Evolutionary conservation across 2,329 filamentous ascomycete species (phyloP).

Genomic region (Hirsutella thompsonii): DNA sequence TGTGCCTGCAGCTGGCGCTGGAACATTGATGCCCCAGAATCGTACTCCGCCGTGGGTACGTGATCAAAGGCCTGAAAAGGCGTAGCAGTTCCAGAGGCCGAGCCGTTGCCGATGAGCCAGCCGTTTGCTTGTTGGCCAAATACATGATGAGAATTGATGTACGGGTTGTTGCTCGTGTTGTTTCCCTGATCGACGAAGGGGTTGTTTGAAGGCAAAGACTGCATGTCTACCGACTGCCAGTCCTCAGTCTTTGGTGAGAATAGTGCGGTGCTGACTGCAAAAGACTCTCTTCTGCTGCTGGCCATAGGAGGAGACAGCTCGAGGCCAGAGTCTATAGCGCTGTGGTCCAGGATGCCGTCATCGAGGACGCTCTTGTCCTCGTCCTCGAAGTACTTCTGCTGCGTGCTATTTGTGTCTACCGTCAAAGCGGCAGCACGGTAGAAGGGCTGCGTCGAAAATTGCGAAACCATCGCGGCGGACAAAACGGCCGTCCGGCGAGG

Average conservation of each 20-base stretch:
- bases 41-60: slow-evolving; percentile 38
- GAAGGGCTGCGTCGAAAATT: slow-evolving; percentile 35
- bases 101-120: slow-evolving; percentile 48
- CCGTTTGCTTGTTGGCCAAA: slow-evolving; percentile 27
- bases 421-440: slow-evolving; percentile 36
- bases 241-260: slow-evolving; percentile 54
- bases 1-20: slow-evolving; percentile 37
- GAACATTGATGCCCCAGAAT: slow-evolving; percentile 39
- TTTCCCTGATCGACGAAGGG: slow-evolving; percentile 44
- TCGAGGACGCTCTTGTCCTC: slow-evolving; percentile 48
- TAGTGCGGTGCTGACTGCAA: slow-evolving; percentile 40
- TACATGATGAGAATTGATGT: slow-evolving; percentile 37
- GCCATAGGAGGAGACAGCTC: slow-evolving; percentile 52
- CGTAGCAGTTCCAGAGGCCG: slow-evolving; percentile 56
- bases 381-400: slow-evolving; percentile 44
- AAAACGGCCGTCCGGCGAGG: background rate
- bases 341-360: slow-evolving; percentile 47
- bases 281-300: slow-evolving; percentile 50
- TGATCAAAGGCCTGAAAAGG: slow-evolving; percentile 56
- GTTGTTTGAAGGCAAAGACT: slow-evolving; percentile 50
- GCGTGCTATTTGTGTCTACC: slow-evolving; percentile 39
- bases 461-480: slow-evolving; percentile 32
- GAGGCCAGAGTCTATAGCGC: slow-evolving; percentile 44
- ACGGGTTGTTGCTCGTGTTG: slow-evolving; percentile 54
- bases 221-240: slow-evolving; percentile 53